Evolutionary conservation across 768 basidiomycete species (phyloP).

Genomic region (Lactarius akahatsu): DNA sequence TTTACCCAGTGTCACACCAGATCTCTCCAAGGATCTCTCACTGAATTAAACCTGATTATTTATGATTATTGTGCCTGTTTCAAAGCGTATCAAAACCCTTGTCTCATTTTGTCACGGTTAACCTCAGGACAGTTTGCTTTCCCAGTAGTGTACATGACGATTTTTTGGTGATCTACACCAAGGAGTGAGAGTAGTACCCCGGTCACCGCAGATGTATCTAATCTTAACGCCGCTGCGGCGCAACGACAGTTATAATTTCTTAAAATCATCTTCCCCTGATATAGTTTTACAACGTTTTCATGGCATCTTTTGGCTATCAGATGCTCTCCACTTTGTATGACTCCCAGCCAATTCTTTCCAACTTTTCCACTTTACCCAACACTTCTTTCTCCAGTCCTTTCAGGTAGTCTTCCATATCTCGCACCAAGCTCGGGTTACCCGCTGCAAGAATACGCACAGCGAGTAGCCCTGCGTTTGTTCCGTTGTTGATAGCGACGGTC

Average conservation of each 20-base stretch:
- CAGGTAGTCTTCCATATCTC: slow-evolving; percentile 74
- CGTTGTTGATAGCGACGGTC: slow-evolving; percentile 95
- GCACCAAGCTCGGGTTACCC: slow-evolving; percentile 62
- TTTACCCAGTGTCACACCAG: too few species aligned
- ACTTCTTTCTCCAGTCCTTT: slow-evolving; percentile 71
- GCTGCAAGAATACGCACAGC: slow-evolving; percentile 87
- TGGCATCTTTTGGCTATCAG: not conserved
- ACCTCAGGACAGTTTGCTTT: too few species aligned
- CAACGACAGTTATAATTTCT: not conserved
- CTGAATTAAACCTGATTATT: too few species aligned
- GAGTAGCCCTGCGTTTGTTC: slow-evolving; percentile 88
- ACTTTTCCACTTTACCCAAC: slow-evolving; percentile 68
- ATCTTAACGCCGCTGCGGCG: too few species aligned
- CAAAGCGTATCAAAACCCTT: too few species aligned
- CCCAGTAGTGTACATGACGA: too few species aligned
- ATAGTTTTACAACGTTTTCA: not conserved
- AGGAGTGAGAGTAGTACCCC: too few species aligned
- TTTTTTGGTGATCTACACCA: too few species aligned
- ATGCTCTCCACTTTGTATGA: slow-evolving; percentile 53
- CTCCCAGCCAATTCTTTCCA: slow-evolving; percentile 86
- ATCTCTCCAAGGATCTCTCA: too few species aligned
- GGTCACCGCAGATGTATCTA: too few species aligned
- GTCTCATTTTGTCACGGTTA: too few species aligned
- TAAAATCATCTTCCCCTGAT: not conserved
- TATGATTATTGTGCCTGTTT: too few species aligned